A percentile compares a stretch with the other conserved stretches of the same genome.
phyloP scores from a whole-genome alignment of 345 rosid genomes.

The Bruguiera parviflora region DNA sequence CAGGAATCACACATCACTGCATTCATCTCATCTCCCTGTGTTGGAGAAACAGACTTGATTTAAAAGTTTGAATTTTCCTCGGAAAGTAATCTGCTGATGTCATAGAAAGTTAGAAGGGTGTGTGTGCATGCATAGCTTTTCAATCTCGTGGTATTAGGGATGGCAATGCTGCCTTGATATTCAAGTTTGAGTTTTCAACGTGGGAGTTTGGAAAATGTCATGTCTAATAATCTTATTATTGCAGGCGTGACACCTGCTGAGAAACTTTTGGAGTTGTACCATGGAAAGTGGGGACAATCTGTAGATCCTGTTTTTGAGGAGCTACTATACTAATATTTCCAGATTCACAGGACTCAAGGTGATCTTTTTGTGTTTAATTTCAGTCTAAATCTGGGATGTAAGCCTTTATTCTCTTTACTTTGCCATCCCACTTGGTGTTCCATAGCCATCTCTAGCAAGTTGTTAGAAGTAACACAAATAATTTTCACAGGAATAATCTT shows the following conservation, averaged over 20 bases:
- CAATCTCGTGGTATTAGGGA: not conserved
- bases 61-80: not conserved
- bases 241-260: conserved; percentile 88
- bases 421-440: not conserved
- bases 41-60: not conserved
- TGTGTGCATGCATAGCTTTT: not conserved
- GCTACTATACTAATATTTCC: conserved; percentile 42
- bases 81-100: not conserved
- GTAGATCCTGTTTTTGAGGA: conserved; percentile 84
- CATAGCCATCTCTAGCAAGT: too few relatives aligned
- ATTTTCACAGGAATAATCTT: conserved; percentile 20
- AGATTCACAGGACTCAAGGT: not conserved
- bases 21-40: not conserved
- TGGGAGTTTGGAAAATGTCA: not conserved
- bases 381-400: conserved; percentile 2
- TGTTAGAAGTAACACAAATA: too few relatives aligned
- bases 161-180: not conserved
- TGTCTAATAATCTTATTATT: conserved; percentile 5
- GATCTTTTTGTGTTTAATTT: not conserved
- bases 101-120: too few relatives aligned
- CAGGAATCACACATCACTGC: not conserved
- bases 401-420: conserved; percentile 2
- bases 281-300: conserved; percentile 76
- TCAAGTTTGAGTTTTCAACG: not conserved
- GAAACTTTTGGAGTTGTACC: conserved; percentile 73